These are phyloP conservation scores for Ceratocystis destructans DNA, from an alignment of 2,329 filamentous ascomycete genomes.

Conservation along the genomic window DNA sequence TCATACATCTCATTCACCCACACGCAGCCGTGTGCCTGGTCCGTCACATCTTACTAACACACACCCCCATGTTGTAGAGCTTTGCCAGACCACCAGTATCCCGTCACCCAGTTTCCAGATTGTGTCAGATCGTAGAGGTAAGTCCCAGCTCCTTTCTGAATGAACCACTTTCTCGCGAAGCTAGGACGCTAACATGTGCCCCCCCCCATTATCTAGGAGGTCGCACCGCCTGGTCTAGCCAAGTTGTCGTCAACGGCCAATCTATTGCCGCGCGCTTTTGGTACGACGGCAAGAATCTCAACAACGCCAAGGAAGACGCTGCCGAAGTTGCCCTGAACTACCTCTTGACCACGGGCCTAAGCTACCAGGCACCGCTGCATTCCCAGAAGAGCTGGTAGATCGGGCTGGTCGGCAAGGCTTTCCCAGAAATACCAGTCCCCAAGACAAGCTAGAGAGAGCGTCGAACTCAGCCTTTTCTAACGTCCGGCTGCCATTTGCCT, in stretches of 20 bases:
- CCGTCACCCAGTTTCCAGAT: slow-evolving; percentile 50
- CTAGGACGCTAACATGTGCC: slow-evolving; percentile 10
- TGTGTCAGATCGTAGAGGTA: slow-evolving; percentile 63
- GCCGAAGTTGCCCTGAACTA: slow-evolving; percentile 62
- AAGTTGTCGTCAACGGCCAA: slow-evolving; percentile 55
- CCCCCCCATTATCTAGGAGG: slow-evolving; percentile 44
- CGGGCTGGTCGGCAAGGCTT: background rate
- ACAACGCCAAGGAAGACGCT: slow-evolving; percentile 85
- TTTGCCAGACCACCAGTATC: slow-evolving; percentile 42
- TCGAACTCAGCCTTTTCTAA: background rate
- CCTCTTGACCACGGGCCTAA: slow-evolving; percentile 26
- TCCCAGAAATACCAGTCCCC: background rate
- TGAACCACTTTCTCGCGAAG: background rate
- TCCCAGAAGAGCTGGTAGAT: background rate
- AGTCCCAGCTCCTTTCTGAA: slow-evolving; percentile 21
- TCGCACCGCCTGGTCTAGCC: slow-evolving; percentile 80
- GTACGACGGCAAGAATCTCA: slow-evolving; percentile 79
- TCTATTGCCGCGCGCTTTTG: slow-evolving; percentile 64
- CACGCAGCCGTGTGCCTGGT: too few species aligned
- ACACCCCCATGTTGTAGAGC: slow-evolving; percentile 30
- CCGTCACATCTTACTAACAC: slow-evolving; percentile 4
- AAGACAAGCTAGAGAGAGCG: background rate
- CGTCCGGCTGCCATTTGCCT: background rate
- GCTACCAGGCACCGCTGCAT: slow-evolving; percentile 1
- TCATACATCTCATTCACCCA: too few species aligned